Base-by-base conservation (phyloP, 2,329 filamentous ascomycete genomes). In the Hirsutella rhossiliensis region DNA sequence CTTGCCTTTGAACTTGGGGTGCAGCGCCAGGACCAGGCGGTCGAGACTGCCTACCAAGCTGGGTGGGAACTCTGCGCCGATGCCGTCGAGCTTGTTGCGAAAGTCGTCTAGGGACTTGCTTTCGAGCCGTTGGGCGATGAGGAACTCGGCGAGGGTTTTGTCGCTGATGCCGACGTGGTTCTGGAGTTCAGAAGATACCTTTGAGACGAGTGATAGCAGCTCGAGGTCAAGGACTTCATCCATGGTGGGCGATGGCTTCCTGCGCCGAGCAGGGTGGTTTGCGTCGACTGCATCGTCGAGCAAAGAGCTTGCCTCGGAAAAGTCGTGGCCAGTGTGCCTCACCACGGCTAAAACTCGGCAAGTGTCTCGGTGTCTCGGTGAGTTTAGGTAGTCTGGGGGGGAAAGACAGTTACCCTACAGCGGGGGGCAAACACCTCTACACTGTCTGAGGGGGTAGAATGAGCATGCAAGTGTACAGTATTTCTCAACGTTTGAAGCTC, bases 81-180 rank as follows among this genome's bases (percentile, higher is more conserved):
- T 80, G 28, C 73, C 77, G 52, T 82, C 77, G 52, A 97, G 73
- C 58, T 79, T 79, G 52, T 71, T 69, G 66, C 84, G 84, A 68
- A 97, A 98, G 27, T 84, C 80, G 43, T 73, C 64, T 45, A 86
- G 71, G 27, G 75, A 75, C 42, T 71, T 73, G 67, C 80, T 84
- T 73, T 89, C 78, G 60, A 83, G 66, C 55, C 94, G 87, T 60
- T 95, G 84, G 48, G 85, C 85, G 58, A 98, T 95, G 56, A 98
- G 80, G 60, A 95, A 98, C 64, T 98, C 92, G 54, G 92, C 89
- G 23, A 98, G 79, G 5, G 87, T 95, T 65, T 94, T 96, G 66
- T 98, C 89, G 60, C 78, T 84, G 55, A 96, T 80, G 45, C 89
- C 87, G 47, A 97, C 67, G 65, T 98, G 87, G 59, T 98, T 98